Evolutionary conservation across 768 basidiomycete genomes (phyloP).

Genomic region (Tremella yokohamensis): DNA sequence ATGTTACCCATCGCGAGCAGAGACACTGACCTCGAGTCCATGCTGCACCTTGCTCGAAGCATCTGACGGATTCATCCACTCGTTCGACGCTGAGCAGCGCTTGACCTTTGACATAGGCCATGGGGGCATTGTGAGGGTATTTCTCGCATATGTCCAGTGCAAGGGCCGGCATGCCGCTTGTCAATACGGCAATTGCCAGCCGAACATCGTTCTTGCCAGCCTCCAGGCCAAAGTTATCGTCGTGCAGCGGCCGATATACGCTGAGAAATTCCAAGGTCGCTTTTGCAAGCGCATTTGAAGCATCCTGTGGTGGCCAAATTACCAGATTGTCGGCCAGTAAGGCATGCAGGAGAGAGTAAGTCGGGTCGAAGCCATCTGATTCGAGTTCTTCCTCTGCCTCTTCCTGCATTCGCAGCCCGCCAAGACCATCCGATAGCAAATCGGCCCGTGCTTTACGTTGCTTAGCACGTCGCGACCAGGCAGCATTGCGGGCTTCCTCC

Average conservation of each 20-base stretch:
- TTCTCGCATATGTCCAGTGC: slow-evolving; percentile 67
- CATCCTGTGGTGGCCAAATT: neutral
- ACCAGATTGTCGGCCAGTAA: slow-evolving; percentile 21
- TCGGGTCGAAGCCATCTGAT: slow-evolving; percentile 22
- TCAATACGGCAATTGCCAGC: slow-evolving; percentile 68
- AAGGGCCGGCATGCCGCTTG: slow-evolving; percentile 62
- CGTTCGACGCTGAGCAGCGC: slow-evolving; percentile 60
- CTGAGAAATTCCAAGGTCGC: slow-evolving; percentile 67
- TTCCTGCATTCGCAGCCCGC: slow-evolving; percentile 21
- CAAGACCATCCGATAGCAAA: slow-evolving; percentile 27
- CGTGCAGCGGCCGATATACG: slow-evolving; percentile 59
- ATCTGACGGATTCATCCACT: slow-evolving; percentile 64
- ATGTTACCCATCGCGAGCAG: slow-evolving; percentile 55
- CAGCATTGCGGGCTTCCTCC: slow-evolving; percentile 19
- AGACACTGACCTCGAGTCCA: slow-evolving; percentile 27
- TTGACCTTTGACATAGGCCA: slow-evolving; percentile 68
- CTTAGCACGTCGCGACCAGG: slow-evolving; percentile 10
- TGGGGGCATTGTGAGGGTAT: slow-evolving; percentile 74
- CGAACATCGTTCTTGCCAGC: slow-evolving; percentile 65
- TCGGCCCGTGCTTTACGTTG: slow-evolving; percentile 23
- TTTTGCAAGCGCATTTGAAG: slow-evolving; percentile 56
- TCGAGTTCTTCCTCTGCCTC: slow-evolving; percentile 12
- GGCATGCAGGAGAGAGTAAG: slow-evolving; percentile 42
- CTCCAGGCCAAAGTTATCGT: slow-evolving; percentile 13
- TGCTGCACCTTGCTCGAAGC: slow-evolving; percentile 71